phyloP scores from a whole-genome alignment of 2,329 filamentous ascomycete species.

The Fusarium palustre region DNA sequence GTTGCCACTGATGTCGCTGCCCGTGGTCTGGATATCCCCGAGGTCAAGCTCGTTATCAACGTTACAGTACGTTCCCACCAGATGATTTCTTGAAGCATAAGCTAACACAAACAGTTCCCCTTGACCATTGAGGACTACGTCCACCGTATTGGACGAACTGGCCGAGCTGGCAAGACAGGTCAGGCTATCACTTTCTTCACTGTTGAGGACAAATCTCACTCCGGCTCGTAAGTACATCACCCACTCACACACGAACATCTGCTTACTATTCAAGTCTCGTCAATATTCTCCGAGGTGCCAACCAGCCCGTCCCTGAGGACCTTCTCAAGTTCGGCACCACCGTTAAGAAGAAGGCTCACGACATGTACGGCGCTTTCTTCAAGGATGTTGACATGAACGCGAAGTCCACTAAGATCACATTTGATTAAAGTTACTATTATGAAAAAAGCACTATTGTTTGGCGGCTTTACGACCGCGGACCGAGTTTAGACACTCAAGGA shows the following conservation, averaged over 20 bases:
- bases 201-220: constrained; percentile 91
- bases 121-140: constrained; percentile 98
- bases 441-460: constrained; percentile 43
- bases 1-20: constrained; percentile 98
- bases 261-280: constrained; percentile 71
- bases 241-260: neutral
- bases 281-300: constrained; percentile 94
- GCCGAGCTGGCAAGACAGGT: constrained; percentile 89
- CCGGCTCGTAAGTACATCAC: constrained; percentile 77
- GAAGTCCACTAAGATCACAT: constrained; percentile 91
- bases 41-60: constrained; percentile 94
- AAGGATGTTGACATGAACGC: constrained; percentile 88
- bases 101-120: constrained; percentile 71
- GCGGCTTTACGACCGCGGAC: constrained; percentile 52
- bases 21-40: constrained; percentile 92
- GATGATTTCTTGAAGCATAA: no score
- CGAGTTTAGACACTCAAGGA: constrained; percentile 63
- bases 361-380: constrained; percentile 94
- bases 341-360: constrained; percentile 98
- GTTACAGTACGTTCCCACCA: constrained; percentile 70
- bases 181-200: constrained; percentile 95
- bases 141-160: constrained; percentile 94
- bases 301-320: constrained; percentile 89
- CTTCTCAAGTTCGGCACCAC: constrained; percentile 96
- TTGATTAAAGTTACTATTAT: constrained; percentile 66